Evolutionary conservation across 2,329 filamentous ascomycete species (phyloP), one percentile per base, ranked within the genome.

Genomic region (Akanthomyces uredinophilus): DNA sequence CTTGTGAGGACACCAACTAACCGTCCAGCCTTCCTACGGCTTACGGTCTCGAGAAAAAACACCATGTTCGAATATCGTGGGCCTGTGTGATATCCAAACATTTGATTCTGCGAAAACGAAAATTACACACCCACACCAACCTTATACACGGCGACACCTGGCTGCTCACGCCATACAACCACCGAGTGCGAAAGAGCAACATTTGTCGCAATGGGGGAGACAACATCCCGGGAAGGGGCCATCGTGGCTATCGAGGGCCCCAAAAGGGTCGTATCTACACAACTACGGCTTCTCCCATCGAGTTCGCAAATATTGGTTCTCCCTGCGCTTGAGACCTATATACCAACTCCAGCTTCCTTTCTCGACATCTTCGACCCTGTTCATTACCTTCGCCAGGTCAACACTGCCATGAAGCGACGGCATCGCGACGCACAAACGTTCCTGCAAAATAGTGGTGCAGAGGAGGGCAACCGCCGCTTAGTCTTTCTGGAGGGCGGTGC

Each of bases 401-500:
- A 87, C 67, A 72, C 78, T 53, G 83, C 82, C 18, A 75, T 79
- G 35, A 65, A 71, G 53, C 72, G 76, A 20, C 80, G 85, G 47
- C 74, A 76, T 35, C 74, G 81, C 58, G 74, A 74, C 49, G 85
- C 85, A 8, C 71, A 75, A 35, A 69, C 74, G 2, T 88, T 88
- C 66, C 70, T 88, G 27, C 70, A 73, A 46, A 74, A 74, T 11
- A 78, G 81, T 7, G 78, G 77, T 1, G 69, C 74, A 11, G 71
- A 72, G 57, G 78, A 78, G 63, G 85, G 81, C 65, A 79, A 80
- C 62, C 70, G 18, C 5, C 49, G 58, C 10, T 18, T 88, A 5
- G 85, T 86, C 8, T 86, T 88, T 65, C 74, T 86, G 71, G 80
- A 85, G 58, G 86, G 85, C 3, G 84, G 86, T 11, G 83, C 82